phyloP scores from a whole-genome alignment of 257 asterid genomes.

The Nyctanthes arbortristis region DNA sequence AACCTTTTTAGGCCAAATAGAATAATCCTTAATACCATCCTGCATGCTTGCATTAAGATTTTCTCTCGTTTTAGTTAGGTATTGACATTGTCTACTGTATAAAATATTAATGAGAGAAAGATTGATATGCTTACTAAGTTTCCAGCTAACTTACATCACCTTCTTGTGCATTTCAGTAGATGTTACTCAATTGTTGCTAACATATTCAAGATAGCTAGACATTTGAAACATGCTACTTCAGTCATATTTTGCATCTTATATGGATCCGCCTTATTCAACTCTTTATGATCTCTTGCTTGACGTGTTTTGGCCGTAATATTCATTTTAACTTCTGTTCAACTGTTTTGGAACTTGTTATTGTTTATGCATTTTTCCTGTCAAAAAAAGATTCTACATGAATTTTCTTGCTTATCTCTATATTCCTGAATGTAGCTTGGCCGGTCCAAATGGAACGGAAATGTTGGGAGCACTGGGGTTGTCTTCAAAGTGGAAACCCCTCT shows the following conservation, averaged over 20 bases:
- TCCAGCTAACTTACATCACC: background rate
- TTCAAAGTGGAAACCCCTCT: conserved; percentile 87
- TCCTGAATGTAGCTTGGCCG: conserved; percentile 71
- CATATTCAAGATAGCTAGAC: background rate
- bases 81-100: too few species aligned
- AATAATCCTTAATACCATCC: too few species aligned
- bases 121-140: background rate
- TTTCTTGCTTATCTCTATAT: background rate
- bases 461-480: conserved; percentile 80
- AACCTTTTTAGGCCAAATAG: too few species aligned
- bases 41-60: background rate
- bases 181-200: background rate
- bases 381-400: background rate
- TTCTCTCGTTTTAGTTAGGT: background rate
- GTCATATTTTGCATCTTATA: too few species aligned
- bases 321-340: background rate
- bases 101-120: too few species aligned
- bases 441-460: conserved; percentile 94
- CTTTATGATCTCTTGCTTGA: too few species aligned
- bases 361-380: background rate
- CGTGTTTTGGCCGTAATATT: background rate
- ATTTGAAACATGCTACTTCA: background rate
- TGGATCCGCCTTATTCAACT: too few species aligned
- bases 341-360: background rate
- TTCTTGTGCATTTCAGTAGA: background rate